Evolutionary conservation across 306 rosid genomes (phyloP), one percentile per base, ranked within the genome.

Genomic region (Argentina anserina): DNA sequence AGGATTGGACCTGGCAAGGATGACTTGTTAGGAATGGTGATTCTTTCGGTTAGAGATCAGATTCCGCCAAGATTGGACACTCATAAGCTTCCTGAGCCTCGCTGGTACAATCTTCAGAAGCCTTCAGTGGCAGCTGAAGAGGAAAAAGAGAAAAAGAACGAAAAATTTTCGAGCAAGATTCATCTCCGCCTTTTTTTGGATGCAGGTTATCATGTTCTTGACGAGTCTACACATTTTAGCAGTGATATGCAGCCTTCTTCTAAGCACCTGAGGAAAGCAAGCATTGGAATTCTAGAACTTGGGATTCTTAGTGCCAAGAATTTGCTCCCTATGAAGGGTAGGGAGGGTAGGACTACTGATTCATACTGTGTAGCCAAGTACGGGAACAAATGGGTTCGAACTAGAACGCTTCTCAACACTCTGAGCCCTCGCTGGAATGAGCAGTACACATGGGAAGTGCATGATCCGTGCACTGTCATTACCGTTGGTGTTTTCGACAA

Each of bases 281-380:
- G 78, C 81, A 90, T 95, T 74, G 99, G 99, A 72, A 78, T 87
- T 82, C 93, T 95, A 5, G 99, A 90, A 62, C 78, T 95, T 42
- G 99, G 99, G 83, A 91, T 95, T 82, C 81, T 95, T 29, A 90
- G 93, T 72, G 99, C 96, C 13, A 66, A 67, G 61, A 95, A 91
- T 78, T 77, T 95, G 78, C 83, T 70, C 9, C 97, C 99, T 3
- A 81, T 91, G 97, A 95, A 95, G 92, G 87, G 72, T 34, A 88
- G 58, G 45, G 96, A 91, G 14, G 95, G 96, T 6, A 73, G 84
- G 78, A 79, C 82, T 7, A 88, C 96, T 1, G 97, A 91, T 80
- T 96, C 97, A 10, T 95, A 95, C 49, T 95, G 99, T 31, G 97
- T 95, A 61, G 99, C 90, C 1, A 95, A 92, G 87, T 95, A 95